phyloP scores from a whole-genome alignment of 176 grass and related monocot species.

The Musa acuminata region DNA sequence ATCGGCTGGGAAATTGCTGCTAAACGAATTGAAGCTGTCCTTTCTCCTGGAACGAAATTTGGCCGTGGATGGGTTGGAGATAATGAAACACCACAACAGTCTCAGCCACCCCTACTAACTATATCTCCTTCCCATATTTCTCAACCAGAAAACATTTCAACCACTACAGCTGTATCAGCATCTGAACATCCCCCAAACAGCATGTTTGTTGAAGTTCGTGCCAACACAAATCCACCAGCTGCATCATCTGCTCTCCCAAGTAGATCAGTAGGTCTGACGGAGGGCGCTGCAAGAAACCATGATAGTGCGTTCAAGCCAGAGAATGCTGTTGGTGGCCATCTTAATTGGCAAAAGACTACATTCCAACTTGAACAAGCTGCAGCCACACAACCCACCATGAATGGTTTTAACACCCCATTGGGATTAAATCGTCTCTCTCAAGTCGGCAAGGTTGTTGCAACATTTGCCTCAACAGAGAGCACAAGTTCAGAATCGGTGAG shows the following conservation, averaged over 20 bases:
- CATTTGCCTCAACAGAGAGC: background rate
- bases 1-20: conserved; percentile 67
- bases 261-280: conserved; percentile 11
- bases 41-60: conserved; percentile 60
- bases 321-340: conserved; percentile 15
- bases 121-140: conserved; percentile 21
- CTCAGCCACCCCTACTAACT: conserved; percentile 24
- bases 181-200: conserved; percentile 11
- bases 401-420: conserved; percentile 47
- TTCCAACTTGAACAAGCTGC: conserved; percentile 18
- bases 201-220: background rate
- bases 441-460: background rate
- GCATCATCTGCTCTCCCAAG: conserved; percentile 19
- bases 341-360: background rate
- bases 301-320: conserved; percentile 23
- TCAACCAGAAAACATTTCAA: conserved; percentile 6
- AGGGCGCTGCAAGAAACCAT: conserved; percentile 3
- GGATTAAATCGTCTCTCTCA: conserved; percentile 24
- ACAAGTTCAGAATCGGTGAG: conserved; percentile 4
- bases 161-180: conserved; percentile 13
- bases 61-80: conserved; percentile 75
- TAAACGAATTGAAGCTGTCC: conserved; percentile 41
- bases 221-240: background rate
- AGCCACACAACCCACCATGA: conserved; percentile 26
- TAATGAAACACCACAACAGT: conserved; percentile 33